Evolutionary conservation across 2,329 filamentous ascomycete species (phyloP), one percentile per base, ranked within the genome.

Genomic region (Pseudogymnoascus sp.): DNA sequence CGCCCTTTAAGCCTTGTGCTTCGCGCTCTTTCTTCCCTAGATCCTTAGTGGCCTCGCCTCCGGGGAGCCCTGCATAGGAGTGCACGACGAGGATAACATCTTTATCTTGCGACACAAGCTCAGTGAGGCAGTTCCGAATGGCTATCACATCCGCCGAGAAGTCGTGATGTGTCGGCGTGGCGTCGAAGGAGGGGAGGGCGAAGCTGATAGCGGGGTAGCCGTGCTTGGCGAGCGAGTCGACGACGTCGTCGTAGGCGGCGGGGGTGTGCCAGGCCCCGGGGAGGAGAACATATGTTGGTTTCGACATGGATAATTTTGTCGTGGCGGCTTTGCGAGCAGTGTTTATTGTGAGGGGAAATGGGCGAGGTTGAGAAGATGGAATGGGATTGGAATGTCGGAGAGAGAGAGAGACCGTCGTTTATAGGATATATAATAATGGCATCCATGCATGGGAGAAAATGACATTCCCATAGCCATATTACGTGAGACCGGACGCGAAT

Each of bases 11-110:
- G 13, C 41, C 21, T 4, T 48, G 41, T 4, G 21, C 41, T 28
- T 61, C 59, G 59, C 67, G 64, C 37, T 69, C 67, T 9, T 33
- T 33, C 59, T 64, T 68, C 7, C 65, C 62, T 9, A 68, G 60
- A 5, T 63, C 67, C 39, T 64, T 60, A 19, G 66, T 61, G 1
- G 67, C 66, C 59, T 68, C 67, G 8, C 64, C 64, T 5, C 64
- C 67, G 9, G 65, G 63, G 8, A 68, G 33, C 2, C 67, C 67
- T 18, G 62, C 63, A 57, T 67, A 69, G 13, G 62, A 60, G 61
- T 67, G 66, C 23, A 68, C 58, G 13, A 69, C 63, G 18, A 69
- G 57, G 38, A 69, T 65, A 12, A 69, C 64, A 58, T 69, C 67
- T 39, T 58, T 60, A 61, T 33, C 59, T 1, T 26, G 34, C 12